phyloP scores from a whole-genome alignment of 2,329 filamentous ascomycete genomes.

The Fusarium tupiense region DNA sequence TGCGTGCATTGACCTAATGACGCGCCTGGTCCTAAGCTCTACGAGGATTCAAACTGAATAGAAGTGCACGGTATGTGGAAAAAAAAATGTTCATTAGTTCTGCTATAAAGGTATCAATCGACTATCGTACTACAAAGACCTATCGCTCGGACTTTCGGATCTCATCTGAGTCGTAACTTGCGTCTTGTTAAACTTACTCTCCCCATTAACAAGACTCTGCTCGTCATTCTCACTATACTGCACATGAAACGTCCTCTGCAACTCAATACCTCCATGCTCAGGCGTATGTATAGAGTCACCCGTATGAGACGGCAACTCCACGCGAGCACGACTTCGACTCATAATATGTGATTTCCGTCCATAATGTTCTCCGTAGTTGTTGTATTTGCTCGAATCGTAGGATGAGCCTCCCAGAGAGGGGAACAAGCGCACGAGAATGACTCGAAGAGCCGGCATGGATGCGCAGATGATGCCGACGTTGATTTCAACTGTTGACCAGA shows the following conservation, averaged over 20 bases:
- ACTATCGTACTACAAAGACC: conserved; percentile 1
- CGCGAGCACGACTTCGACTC: conserved; percentile 30
- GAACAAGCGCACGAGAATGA: conserved; percentile 42
- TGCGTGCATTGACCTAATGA: neutral
- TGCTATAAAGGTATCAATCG: neutral
- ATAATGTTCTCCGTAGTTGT: conserved; percentile 33
- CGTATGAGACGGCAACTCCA: conserved; percentile 33
- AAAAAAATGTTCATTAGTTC: neutral
- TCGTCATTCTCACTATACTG: conserved; percentile 41
- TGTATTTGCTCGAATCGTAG: conserved; percentile 39
- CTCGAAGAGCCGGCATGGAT: conserved; percentile 46
- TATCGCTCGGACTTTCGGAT: conserved; percentile 14
- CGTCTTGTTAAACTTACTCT: conserved; percentile 3
- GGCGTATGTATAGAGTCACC: conserved; percentile 26
- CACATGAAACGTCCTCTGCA: conserved; percentile 39
- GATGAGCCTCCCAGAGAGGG: conserved; percentile 45
- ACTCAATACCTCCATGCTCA: conserved; percentile 38
- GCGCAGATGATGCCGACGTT: conserved; percentile 51
- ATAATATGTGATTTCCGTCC: conserved; percentile 34
- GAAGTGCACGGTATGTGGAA: too few relatives aligned
- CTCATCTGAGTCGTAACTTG: conserved; percentile 22
- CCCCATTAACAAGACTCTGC: conserved; percentile 26
- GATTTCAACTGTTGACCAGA: conserved; percentile 51
- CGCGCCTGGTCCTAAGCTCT: accelerated
- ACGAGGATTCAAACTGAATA: neutral